These are phyloP conservation scores for Rutidosis leptorrhynchoides DNA, from an alignment of 129 eudicot genomes.

Conservation along the genomic window DNA sequence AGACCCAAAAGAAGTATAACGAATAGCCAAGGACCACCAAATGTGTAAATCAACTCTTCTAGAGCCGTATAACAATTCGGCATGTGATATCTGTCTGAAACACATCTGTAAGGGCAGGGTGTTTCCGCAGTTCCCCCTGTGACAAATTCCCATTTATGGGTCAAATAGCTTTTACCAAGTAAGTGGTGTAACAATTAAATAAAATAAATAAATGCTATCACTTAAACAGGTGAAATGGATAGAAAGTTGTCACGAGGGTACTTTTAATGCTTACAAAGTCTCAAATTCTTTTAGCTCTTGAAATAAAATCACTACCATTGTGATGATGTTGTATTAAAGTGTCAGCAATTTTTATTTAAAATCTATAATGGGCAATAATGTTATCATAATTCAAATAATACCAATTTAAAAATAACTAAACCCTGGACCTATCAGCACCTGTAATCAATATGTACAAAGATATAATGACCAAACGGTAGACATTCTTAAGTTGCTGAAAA, in stretches of 20 bases:
- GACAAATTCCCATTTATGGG: slow-evolving; percentile 13
- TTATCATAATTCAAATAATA: not conserved
- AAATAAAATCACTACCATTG: not conserved
- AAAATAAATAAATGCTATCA: not conserved
- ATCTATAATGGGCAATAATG: not conserved
- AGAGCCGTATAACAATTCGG: slow-evolving; percentile 92
- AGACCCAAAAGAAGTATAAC: slow-evolving; percentile 78
- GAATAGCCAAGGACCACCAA: slow-evolving; percentile 96
- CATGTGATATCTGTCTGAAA: slow-evolving; percentile 88
- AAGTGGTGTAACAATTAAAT: not conserved
- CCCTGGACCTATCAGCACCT: not conserved
- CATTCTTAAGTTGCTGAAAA: not conserved
- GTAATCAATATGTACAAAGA: not conserved
- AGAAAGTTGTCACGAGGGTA: not conserved
- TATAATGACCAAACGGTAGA: not conserved
- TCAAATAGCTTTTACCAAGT: not conserved
- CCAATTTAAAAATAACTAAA: not conserved
- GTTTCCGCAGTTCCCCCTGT: slow-evolving; percentile 84
- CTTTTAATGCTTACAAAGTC: not conserved
- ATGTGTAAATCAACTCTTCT: slow-evolving; percentile 87
- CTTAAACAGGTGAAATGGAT: not conserved
- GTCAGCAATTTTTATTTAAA: not conserved
- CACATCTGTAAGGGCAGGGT: slow-evolving; percentile 86
- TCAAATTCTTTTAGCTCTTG: not conserved
- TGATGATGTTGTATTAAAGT: not conserved